These are phyloP conservation scores for Suillus brevipes DNA, from an alignment of 768 basidiomycete species.

Conservation along the genomic window DNA sequence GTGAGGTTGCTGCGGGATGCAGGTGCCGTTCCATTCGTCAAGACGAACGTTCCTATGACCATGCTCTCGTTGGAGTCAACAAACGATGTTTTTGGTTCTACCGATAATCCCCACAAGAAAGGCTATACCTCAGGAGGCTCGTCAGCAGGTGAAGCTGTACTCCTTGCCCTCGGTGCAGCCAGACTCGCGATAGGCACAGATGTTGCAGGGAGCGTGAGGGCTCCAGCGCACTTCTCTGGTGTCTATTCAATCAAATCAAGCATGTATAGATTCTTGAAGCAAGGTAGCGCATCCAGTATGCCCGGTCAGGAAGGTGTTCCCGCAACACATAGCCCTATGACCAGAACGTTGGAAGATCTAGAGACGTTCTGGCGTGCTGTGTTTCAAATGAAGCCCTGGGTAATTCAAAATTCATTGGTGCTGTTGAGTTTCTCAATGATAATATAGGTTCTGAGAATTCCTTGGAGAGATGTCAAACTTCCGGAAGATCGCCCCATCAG, in stretches of 20 bases:
- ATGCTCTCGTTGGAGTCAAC: conserved; percentile 58
- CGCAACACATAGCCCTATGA: conserved; percentile 58
- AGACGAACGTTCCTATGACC: conserved; percentile 64
- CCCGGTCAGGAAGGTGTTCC: conserved; percentile 60
- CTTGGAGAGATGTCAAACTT: conserved; percentile 39
- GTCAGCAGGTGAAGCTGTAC: conserved; percentile 65
- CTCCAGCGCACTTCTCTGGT: conserved; percentile 67
- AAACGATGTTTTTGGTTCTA: conserved; percentile 59
- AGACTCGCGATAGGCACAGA: conserved; percentile 68
- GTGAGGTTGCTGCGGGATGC: conserved; percentile 56
- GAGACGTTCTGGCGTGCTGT: conserved; percentile 66
- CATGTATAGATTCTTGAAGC: conserved; percentile 54
- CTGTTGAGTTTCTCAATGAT: neutral
- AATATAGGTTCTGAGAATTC: conserved; percentile 34
- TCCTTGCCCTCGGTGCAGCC: conserved; percentile 60
- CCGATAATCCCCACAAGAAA: conserved; percentile 60
- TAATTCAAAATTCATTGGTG: conserved; percentile 18
- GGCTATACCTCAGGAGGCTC: conserved; percentile 64
- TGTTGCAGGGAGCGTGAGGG: conserved; percentile 67
- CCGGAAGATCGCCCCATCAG: conserved; percentile 51
- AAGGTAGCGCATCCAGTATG: conserved; percentile 47
- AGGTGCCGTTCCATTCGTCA: conserved; percentile 66
- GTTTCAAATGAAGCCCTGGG: conserved; percentile 62
- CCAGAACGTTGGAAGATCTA: conserved; percentile 59
- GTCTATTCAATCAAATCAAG: conserved; percentile 62